phyloP scores from a whole-genome alignment of 345 rosid genomes.

The Turritis glabra region DNA sequence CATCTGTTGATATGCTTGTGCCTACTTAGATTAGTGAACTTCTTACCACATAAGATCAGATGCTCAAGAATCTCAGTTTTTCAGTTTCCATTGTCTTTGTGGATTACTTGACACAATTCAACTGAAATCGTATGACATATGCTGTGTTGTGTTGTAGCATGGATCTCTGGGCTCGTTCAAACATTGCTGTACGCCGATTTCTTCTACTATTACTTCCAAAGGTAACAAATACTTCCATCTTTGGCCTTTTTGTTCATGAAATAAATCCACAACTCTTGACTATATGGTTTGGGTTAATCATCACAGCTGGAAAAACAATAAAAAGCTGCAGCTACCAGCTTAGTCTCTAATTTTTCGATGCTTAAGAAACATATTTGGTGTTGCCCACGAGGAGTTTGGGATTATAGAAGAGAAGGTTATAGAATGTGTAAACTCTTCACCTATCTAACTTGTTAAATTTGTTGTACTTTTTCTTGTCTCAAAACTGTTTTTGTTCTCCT shows the following conservation, averaged over 20 bases:
- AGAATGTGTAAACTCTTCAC: constrained; percentile 9
- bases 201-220: constrained; percentile 75
- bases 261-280: neutral
- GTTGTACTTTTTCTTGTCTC: constrained; percentile 3
- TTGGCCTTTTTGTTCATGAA: neutral
- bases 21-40: neutral
- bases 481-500: neutral
- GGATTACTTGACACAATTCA: neutral
- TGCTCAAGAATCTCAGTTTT: neutral
- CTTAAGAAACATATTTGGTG: neutral
- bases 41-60: neutral
- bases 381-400: neutral
- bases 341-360: constrained; percentile 30
- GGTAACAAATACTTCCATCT: constrained; percentile 42
- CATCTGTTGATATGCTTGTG: neutral
- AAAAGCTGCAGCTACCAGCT: constrained; percentile 81
- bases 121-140: neutral
- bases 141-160: constrained; percentile 54
- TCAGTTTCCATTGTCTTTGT: neutral
- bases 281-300: neutral
- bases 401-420: constrained; percentile 6
- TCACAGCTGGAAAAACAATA: constrained; percentile 88
- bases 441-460: constrained; percentile 9
- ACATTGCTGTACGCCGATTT: constrained; percentile 75
- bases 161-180: constrained; percentile 77